Base-by-base conservation (phyloP, 495 filamentous ascomycete species). In the Pyronema domesticum region DNA sequence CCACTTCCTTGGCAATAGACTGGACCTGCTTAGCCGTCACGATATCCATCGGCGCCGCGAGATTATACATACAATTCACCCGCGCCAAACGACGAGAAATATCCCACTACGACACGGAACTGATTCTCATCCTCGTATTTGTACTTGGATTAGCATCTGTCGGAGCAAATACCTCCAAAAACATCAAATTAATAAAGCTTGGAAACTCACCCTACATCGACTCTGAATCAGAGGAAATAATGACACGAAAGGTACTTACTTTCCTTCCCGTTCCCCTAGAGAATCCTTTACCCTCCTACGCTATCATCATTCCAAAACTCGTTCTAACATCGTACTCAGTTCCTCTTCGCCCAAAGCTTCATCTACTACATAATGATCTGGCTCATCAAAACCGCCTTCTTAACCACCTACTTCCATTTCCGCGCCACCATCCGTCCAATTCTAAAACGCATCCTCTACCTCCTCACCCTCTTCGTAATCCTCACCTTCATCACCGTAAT, bases 351-450 rank as follows among this genome's bases (percentile, higher is more conserved):
- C 7, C 47, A 50, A 36, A 50, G 47, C 30, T 50, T 50, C 30
- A 36, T 50, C 23, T 50, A 50, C 17, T 50, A 11, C 47, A 36
- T 50, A 23, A 50, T 50, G 11, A 34, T 50, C 9, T 50, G 47
- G 47, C 47, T 50, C 7, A 50, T 50, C 18, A 50, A 50, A 17
- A 34, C 47, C 23, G 47, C 47, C 10, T 50, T 50, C 47, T 34
- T 50, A 3, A 35, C 47, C 7, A 50, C 30, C 8, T 50, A 35
- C 13, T 50, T 34, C 5, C 47, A 50, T 34, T 50, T 50, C 30
- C 30, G 19, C 18, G 13, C 34, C 13, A 50, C 34, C 11, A 50
- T 50, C 13, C 34, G 23, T 1, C 18, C 13, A 11, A n/a, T 11
- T 3, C 36, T 23, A 23, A 50, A 50, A 36, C 34, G 13, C 4